A percentile compares a stretch with the other conserved stretches of the same genome.
phyloP scores from a whole-genome alignment of 768 basidiomycete genomes.

The Fomitopsis serialis region DNA sequence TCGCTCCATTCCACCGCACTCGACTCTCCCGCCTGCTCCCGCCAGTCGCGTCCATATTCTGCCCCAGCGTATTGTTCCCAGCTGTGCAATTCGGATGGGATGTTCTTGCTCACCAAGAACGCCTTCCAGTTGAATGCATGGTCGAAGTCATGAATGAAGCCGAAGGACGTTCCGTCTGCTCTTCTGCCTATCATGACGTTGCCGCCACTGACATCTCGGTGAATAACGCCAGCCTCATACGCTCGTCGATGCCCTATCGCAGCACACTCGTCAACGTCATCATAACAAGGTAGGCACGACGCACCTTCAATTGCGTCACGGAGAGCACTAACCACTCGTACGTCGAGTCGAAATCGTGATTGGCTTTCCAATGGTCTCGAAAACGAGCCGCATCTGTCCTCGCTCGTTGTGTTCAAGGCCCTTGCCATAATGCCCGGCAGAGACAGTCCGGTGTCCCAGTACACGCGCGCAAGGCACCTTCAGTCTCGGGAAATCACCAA shows the following conservation, averaged over 20 bases:
- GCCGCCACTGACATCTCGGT: constrained; percentile 14
- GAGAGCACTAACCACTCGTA: constrained; percentile 7
- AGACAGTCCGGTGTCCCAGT: constrained; percentile 4
- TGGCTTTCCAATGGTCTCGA: constrained; percentile 5
- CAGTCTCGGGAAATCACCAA: background rate
- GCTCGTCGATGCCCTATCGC: constrained; percentile 10
- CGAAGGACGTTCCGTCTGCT: too few relatives aligned
- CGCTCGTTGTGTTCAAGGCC: background rate
- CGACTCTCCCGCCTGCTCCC: too few relatives aligned
- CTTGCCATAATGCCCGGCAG: background rate
- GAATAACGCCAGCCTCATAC: constrained; percentile 8
- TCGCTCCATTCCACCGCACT: too few relatives aligned
- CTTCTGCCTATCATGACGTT: constrained; percentile 13
- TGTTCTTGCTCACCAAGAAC: too few relatives aligned
- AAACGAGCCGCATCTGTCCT: constrained; percentile 8
- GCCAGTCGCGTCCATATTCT: too few relatives aligned
- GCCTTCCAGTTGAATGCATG: too few relatives aligned
- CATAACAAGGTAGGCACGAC: background rate
- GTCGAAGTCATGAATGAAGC: too few relatives aligned
- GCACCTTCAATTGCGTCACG: constrained; percentile 8
- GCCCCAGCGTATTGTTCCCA: too few relatives aligned
- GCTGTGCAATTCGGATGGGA: too few relatives aligned
- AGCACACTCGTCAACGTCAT: too few relatives aligned
- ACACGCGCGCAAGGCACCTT: background rate
- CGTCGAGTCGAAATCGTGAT: constrained; percentile 4